Conservation (phyloP, 2,329 filamentous ascomycete species). For the Whalleya microplaca region DNA sequence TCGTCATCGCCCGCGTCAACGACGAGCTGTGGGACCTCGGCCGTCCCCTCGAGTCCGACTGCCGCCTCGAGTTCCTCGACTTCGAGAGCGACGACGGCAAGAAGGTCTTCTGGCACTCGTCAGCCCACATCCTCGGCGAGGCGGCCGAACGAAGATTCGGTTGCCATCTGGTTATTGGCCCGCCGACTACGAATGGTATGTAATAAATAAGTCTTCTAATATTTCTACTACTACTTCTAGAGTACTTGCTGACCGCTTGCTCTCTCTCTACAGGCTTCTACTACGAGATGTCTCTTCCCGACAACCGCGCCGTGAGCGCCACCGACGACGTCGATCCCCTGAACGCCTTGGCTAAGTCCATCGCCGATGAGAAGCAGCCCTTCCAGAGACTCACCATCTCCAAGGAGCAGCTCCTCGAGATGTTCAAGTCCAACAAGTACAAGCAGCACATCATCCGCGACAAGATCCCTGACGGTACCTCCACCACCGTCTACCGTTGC, state of each 20-base stretch:
- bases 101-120: conserved; percentile 98
- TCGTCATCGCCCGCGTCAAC: conserved; percentile 76
- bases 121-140: conserved; percentile 94
- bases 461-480: conserved; percentile 86
- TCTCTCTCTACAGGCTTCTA: conserved; percentile 69
- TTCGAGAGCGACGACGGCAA: conserved; percentile 78
- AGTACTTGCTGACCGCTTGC: conserved; percentile 54
- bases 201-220: neutral
- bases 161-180: conserved; percentile 91
- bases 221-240: neutral
- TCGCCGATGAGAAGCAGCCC: conserved; percentile 95
- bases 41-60: conserved; percentile 84
- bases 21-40: conserved; percentile 88
- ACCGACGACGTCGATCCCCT: conserved; percentile 78
- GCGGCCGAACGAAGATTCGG: conserved; percentile 89
- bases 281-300: conserved; percentile 90
- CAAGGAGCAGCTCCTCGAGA: conserved; percentile 89
- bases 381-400: conserved; percentile 89
- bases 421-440: conserved; percentile 98
- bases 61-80: conserved; percentile 80
- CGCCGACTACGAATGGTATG: conserved; percentile 62
- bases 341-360: conserved; percentile 77
- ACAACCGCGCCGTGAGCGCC: conserved; percentile 70
- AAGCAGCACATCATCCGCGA: conserved; percentile 97
- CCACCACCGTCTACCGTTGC: conserved; percentile 91